These are phyloP conservation scores for Claviceps cyperi DNA, from an alignment of 2,329 filamentous ascomycete genomes.

Conservation along the genomic window DNA sequence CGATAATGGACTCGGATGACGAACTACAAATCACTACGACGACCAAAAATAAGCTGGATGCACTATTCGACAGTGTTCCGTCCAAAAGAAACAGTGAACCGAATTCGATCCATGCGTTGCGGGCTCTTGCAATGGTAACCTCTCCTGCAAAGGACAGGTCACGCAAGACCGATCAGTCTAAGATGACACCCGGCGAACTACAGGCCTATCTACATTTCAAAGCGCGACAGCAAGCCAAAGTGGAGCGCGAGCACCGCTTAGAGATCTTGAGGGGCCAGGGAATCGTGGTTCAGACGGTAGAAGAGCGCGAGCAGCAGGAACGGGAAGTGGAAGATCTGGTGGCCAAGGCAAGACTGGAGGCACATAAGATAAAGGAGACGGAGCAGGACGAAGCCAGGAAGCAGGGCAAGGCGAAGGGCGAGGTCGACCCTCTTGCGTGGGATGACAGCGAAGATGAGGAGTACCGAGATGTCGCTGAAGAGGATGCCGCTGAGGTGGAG, in stretches of 20 bases:
- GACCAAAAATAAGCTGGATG: conserved; percentile 37
- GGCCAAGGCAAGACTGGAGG: conserved; percentile 69
- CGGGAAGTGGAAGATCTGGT: conserved; percentile 79
- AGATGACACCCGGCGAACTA: conserved; percentile 56
- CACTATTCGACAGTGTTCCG: conserved; percentile 58
- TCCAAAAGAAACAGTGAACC: conserved; percentile 47
- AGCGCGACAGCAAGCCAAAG: conserved; percentile 65
- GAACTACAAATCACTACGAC: conserved; percentile 48
- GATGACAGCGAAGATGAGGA: conserved; percentile 44
- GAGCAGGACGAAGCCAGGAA: conserved; percentile 64
- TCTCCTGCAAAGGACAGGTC: conserved; percentile 42
- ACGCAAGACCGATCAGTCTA: conserved; percentile 29
- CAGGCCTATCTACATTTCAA: conserved; percentile 53
- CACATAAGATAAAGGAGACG: conserved; percentile 54
- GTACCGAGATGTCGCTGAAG: conserved; percentile 24
- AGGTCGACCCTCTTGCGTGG: conserved; percentile 37
- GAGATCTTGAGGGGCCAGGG: conserved; percentile 67
- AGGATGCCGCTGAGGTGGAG: conserved; percentile 25
- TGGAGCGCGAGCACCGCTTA: conserved; percentile 63
- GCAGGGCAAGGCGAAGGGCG: conserved; percentile 33
- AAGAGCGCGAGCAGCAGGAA: conserved; percentile 72
- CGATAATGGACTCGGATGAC: conserved; percentile 35
- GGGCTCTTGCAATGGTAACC: conserved; percentile 57
- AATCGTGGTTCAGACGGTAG: conserved; percentile 65
- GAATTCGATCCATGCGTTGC: conserved; percentile 51